Conservation (phyloP, 1,284 basidiomycete genomes). For the Marasmius oreades region DNA sequence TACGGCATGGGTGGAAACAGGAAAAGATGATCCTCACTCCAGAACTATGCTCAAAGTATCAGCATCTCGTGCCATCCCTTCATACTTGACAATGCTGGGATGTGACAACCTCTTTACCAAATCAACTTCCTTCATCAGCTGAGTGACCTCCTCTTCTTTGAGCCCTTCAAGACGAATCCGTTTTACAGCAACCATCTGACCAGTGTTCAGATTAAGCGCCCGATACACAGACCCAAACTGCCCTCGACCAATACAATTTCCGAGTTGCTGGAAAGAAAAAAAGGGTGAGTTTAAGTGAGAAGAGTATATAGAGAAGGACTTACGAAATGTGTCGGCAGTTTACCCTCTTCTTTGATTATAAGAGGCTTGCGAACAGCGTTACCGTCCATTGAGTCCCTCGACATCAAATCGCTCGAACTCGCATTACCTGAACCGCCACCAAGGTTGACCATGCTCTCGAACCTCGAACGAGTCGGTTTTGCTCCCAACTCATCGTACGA, state of each 20-base stretch:
- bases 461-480: slow-evolving; percentile 48
- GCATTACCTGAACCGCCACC: slow-evolving; percentile 48
- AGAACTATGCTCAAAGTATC: slow-evolving; percentile 88
- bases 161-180: slow-evolving; percentile 84
- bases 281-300: slow-evolving; percentile 11
- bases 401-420: slow-evolving; percentile 62
- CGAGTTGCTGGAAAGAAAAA: slow-evolving; percentile 68
- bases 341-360: slow-evolving; percentile 79
- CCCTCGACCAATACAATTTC: slow-evolving; percentile 93
- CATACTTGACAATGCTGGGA: slow-evolving; percentile 94
- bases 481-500: slow-evolving; percentile 65
- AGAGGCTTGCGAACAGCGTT: slow-evolving; percentile 71
- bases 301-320: slow-evolving; percentile 32
- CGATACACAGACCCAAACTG: slow-evolving; percentile 96
- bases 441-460: slow-evolving; percentile 67
- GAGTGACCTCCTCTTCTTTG: slow-evolving; percentile 80
- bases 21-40: slow-evolving; percentile 59
- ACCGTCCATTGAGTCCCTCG: slow-evolving; percentile 58
- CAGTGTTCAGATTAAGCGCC: slow-evolving; percentile 87
- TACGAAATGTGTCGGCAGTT: slow-evolving; percentile 80
- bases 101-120: slow-evolving; percentile 85
- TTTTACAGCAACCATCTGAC: slow-evolving; percentile 94
- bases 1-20: slow-evolving; percentile 26
- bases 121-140: slow-evolving; percentile 90
- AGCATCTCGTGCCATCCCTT: slow-evolving; percentile 89